Conservation (phyloP, 495 filamentous ascomycete species). For the Penicillium daleae region DNA sequence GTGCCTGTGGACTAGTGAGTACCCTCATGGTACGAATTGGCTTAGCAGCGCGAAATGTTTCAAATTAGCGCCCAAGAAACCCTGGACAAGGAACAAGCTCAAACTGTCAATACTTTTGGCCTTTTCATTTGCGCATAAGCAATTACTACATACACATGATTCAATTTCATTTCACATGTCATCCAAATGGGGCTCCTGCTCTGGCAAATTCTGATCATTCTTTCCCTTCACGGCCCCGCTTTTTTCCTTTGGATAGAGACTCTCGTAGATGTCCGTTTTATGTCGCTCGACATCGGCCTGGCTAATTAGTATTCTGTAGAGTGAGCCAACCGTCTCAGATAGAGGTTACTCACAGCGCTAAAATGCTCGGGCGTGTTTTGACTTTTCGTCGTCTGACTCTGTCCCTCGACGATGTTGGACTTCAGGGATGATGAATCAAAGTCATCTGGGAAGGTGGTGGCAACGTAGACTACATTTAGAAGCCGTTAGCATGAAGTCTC, state of each 20-base stretch:
- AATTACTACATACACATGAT: neutral
- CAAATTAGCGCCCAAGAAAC: neutral
- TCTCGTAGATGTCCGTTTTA: slow-evolving; percentile 24
- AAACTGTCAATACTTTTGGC: neutral
- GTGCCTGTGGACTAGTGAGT: neutral
- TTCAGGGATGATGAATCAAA: slow-evolving; percentile 19
- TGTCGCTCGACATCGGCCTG: slow-evolving; percentile 21
- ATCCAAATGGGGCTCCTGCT: slow-evolving; percentile 23
- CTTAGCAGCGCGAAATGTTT: neutral
- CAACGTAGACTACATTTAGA: slow-evolving; percentile 14
- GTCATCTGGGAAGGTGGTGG: slow-evolving; percentile 26
- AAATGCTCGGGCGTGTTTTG: neutral
- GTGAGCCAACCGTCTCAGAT: neutral
- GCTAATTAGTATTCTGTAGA: slow-evolving; percentile 1
- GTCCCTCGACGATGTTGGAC: slow-evolving; percentile 11
- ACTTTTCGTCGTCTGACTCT: neutral
- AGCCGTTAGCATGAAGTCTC: too few species aligned
- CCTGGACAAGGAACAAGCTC: neutral
- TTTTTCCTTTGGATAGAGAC: slow-evolving; percentile 10
- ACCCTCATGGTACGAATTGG: neutral
- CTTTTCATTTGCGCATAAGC: neutral
- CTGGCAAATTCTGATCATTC: slow-evolving; percentile 8
- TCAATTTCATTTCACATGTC: slow-evolving; percentile 8
- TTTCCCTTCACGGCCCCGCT: neutral
- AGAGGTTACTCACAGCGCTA: neutral